Evolutionary conservation across 2,329 filamentous ascomycete genomes (phyloP), one percentile per base, ranked within the genome.

Genomic region (Periglandula ipomoeae): DNA sequence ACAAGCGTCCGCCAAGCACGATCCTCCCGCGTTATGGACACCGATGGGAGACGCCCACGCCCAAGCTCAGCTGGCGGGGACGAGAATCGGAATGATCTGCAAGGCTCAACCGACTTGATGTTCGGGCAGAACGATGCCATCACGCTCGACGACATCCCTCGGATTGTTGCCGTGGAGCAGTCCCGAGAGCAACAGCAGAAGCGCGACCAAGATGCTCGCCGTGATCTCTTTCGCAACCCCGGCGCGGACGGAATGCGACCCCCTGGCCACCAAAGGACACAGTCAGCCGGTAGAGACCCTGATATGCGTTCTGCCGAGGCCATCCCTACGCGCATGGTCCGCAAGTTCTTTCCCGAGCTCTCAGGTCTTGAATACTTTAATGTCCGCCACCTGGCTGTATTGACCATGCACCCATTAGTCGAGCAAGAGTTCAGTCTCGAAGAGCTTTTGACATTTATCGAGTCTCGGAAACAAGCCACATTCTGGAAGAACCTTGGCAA

Each of bases 401-500:
- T 98, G 51, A 91, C 88, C 1, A 95, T 98, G 83, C 89, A 95
- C 56, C 89, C 93, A 6, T 75, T 97, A 65, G 75, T 98, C 5
- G 89, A 95, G 58, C 82, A 83, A 3, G 83, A 95, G 58, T 97
- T 97, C 66, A 87, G 85, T n/a, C 77, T 97, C 50, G 93, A 97
- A 56, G 93, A 98, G 61, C 74, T 98, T 2, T 78, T 97, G 13
- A 82, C 87, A 52, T 81, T 98, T 44, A 97, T 98, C 53, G 93
- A 98, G 66, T 89, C 88, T 2, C 84, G 88, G 61, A 94, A 95
- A 57, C 75, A 78, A 53, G 82, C 88, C 22, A 97, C 88, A 0
- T 95, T 98, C 68, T 98, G 93, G 93, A 93, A 91, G 65, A 96
- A 96, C 59, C 90, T 98, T 54, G 91, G 90, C 53, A 95, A 96